Evolutionary conservation across 352 stramenopile genomes (phyloP).

Genomic region (Hyaloperonospora arabidopsidis): DNA sequence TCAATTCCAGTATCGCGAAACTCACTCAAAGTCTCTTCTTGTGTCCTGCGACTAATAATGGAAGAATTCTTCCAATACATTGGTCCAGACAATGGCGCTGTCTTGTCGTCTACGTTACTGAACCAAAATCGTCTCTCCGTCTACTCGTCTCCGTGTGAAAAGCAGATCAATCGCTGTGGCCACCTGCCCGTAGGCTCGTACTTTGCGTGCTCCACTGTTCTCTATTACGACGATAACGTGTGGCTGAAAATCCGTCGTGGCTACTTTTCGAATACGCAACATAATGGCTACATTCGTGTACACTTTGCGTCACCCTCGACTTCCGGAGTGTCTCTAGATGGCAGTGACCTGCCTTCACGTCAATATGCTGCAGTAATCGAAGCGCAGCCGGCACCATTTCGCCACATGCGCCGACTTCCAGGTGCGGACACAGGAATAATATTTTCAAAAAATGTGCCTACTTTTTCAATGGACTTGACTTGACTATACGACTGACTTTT

Average conservation of each 20-base stretch:
- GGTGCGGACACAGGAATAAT: conserved; percentile 21
- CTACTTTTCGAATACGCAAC: conserved; percentile 61
- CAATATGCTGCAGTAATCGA: conserved; percentile 21
- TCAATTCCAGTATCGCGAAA: no score
- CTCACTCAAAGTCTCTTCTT: no score
- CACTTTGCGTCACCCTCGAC: conserved; percentile 34
- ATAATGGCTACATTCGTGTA: conserved; percentile 66
- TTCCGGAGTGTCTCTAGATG: conserved; percentile 6
- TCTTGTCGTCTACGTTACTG: conserved; percentile 19
- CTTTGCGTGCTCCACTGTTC: conserved; percentile 51
- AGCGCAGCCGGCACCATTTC: conserved; percentile 34
- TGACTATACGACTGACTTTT: conserved; percentile 2
- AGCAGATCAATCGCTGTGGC: conserved; percentile 48
- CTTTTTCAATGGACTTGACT: conserved; percentile 2
- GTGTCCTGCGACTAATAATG: conserved; percentile 22
- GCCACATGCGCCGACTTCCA: conserved; percentile 43
- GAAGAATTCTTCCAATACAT: conserved; percentile 75
- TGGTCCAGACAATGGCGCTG: conserved; percentile 23
- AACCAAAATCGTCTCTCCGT: conserved; percentile 48
- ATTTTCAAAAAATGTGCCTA: neutral
- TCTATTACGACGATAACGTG: conserved; percentile 48
- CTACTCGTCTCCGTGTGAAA: conserved; percentile 53
- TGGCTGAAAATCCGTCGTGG: conserved; percentile 77
- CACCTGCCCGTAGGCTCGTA: conserved; percentile 56
- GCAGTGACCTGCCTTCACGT: conserved; percentile 23